A percentile compares a stretch with the other conserved stretches of the same genome.
phyloP scores from a whole-genome alignment of 257 asterid species.

The Solanum dulcamara region DNA sequence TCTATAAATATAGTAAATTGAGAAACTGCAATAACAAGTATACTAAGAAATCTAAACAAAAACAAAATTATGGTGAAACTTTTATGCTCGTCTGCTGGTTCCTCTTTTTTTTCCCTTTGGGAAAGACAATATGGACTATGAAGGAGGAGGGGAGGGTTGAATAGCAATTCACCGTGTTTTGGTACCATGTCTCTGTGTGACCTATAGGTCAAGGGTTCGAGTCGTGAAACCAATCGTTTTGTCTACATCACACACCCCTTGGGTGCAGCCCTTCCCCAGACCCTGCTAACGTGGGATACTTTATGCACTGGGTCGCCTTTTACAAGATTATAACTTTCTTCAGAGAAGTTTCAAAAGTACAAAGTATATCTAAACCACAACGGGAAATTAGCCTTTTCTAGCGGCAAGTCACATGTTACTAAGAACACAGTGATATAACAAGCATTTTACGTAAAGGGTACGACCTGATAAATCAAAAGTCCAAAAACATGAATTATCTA shows the following conservation, averaged over 20 bases:
- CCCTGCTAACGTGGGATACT: no score
- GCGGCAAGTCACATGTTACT: neutral
- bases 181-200: neutral
- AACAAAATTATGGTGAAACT: neutral
- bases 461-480: neutral
- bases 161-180: neutral
- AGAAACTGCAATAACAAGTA: neutral
- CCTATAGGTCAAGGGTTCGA: no score
- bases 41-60: neutral
- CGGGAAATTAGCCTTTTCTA: neutral
- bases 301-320: no score
- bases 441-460: neutral
- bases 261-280: no score
- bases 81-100: neutral
- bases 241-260: no score
- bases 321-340: neutral
- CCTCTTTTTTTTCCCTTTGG: no score
- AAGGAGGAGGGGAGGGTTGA: neutral
- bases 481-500: neutral
- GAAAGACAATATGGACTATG: neutral
- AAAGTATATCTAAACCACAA: neutral
- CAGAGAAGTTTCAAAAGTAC: neutral
- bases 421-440: no score
- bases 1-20: neutral
- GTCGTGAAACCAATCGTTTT: no score